These are phyloP conservation scores for Larix kaempferi DNA, from an alignment of 75 land plant genomes.

Conservation along the genomic window DNA sequence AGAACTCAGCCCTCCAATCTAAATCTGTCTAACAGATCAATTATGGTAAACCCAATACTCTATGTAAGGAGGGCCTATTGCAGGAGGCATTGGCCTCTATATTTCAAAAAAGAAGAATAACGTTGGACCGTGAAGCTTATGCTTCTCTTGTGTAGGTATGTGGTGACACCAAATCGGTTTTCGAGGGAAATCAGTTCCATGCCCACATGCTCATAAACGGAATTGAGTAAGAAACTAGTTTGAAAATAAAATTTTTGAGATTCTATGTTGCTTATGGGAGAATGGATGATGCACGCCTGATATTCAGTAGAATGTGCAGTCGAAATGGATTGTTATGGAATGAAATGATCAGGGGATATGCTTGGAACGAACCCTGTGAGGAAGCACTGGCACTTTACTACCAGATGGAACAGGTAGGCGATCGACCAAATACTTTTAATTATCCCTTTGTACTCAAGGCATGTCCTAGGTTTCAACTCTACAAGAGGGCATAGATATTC, in stretches of 20 bases:
- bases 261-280: slow-evolving; percentile 32
- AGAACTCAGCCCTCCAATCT: no score
- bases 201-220: neutral
- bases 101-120: no score
- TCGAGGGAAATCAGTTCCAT: neutral
- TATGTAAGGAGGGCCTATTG: no score
- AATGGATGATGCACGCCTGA: slow-evolving; percentile 1
- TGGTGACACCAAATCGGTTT: neutral
- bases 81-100: no score
- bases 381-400: slow-evolving; percentile 31
- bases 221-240: neutral
- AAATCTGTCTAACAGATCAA: no score
- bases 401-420: slow-evolving; percentile 21
- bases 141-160: neutral
- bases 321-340: slow-evolving; percentile 38
- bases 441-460: slow-evolving; percentile 44
- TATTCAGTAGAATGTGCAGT: slow-evolving; percentile 31
- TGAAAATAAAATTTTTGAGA: slow-evolving; percentile 9
- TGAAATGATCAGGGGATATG: slow-evolving; percentile 37
- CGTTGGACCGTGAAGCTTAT: neutral
- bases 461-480: slow-evolving; percentile 28
- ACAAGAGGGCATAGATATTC: slow-evolving; percentile 18
- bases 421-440: slow-evolving; percentile 17
- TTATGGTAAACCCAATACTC: no score
- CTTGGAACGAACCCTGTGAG: slow-evolving; percentile 20